A percentile compares a stretch with the other conserved stretches of the same genome.
These are phyloP conservation scores for Pisolithus thermaeus DNA, from an alignment of 1,284 basidiomycete genomes.

Conservation along the genomic window DNA sequence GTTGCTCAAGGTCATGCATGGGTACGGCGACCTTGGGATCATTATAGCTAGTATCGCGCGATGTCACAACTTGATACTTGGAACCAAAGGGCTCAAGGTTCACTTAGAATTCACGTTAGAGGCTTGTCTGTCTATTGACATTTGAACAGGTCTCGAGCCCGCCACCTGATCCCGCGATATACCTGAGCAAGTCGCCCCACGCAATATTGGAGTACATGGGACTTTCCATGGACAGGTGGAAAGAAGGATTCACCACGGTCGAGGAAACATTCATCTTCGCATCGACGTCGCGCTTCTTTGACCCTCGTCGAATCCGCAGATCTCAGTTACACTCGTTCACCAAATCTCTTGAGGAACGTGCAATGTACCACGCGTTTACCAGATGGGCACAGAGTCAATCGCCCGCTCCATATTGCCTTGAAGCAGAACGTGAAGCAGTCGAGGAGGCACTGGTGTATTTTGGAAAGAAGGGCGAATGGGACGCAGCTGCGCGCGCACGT, in stretches of 20 bases:
- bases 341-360: conserved; percentile 43
- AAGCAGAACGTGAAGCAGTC: conserved; percentile 15
- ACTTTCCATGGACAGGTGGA: conserved; percentile 46
- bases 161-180: conserved; percentile 34
- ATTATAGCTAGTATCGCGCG: conserved; percentile 52
- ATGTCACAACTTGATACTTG: conserved; percentile 45
- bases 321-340: conserved; percentile 30
- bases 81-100: conserved; percentile 55
- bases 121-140: background rate
- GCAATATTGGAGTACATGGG: conserved; percentile 51
- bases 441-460: conserved; percentile 50
- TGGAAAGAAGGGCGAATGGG: conserved; percentile 45
- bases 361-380: conserved; percentile 57
- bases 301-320: conserved; percentile 26
- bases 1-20: conserved; percentile 47
- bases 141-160: conserved; percentile 35
- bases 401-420: conserved; percentile 2
- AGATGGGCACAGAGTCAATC: conserved; percentile 35
- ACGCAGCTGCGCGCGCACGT: conserved; percentile 31
- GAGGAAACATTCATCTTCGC: conserved; percentile 54
- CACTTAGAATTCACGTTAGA: background rate
- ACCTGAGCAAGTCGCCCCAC: conserved; percentile 39
- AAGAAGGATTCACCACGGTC: conserved; percentile 47
- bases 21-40: conserved; percentile 66
- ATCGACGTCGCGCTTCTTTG: conserved; percentile 45